Base-by-base conservation (phyloP, 306 rosid genomes). In the Sicyos edulis region DNA sequence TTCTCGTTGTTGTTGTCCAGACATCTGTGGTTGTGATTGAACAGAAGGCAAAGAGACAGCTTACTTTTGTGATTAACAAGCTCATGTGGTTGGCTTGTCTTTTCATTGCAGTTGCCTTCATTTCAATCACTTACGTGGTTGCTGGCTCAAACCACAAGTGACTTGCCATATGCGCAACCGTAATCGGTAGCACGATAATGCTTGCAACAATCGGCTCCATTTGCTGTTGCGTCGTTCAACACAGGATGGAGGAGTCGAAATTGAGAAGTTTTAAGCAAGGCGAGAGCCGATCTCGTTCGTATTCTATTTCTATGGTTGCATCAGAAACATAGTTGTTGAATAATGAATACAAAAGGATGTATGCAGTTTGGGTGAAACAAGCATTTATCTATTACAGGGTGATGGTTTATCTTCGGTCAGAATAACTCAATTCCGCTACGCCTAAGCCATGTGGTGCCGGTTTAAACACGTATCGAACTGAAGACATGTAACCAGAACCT, bases 31-130 rank as follows among this genome's bases (percentile, higher is more conserved):
- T 92, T 62, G 98, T 92, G 81, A 92, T 90, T 62, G 90, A 92
- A 76, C 96, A 86, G 78, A 87, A 84, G 82, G 93, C 96, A 8
- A 92, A 92, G 80, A 88, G 74, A 79, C 96, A 92, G 82, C 98
- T 92, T 51, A 96, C 90, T 68, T 92, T 92, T 78, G 96, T 92
- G 78, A 92, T 92, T 51, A 92, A 92, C 89, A 92, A 92, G 85
- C 90, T 92, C 77, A 92, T 92, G 98, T 92, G 98, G 98, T 74
- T 88, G 82, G 98, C 98, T 70, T 92, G 98, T 74, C 96, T 90
- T 76, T 90, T 82, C 88, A 90, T 92, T 78, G 88, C 98, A 11
- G 73, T 88, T 59, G 96, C 98, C 61, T 92, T 92, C 81, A 90
- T 92, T 78, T 90, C 98, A 51, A 91, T 92, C 75, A 81, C 96